Conservation (phyloP, 768 basidiomycete genomes). For the Tricholomella constricta region DNA sequence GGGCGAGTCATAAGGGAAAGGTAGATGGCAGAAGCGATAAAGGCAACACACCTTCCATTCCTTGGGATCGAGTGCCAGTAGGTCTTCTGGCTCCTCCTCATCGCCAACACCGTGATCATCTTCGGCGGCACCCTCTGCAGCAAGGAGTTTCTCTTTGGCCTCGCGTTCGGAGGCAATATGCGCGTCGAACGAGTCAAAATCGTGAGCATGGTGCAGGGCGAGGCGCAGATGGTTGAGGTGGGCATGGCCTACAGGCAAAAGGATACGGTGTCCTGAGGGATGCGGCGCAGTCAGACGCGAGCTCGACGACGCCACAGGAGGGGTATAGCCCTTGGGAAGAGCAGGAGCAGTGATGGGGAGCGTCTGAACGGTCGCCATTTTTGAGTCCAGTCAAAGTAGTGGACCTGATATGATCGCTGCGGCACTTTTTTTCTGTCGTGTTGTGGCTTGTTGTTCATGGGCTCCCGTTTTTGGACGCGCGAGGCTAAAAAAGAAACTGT, state of each 20-base stretch:
- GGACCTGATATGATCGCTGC: background rate
- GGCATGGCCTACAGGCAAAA: constrained; percentile 87
- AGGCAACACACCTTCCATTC: constrained; percentile 83
- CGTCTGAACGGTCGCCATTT: constrained; percentile 29
- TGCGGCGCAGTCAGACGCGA: constrained; percentile 35
- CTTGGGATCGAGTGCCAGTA: constrained; percentile 86
- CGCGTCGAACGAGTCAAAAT: constrained; percentile 84
- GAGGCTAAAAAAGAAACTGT: background rate
- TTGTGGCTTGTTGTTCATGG: background rate
- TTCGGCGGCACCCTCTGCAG: constrained; percentile 57
- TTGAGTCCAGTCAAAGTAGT: background rate
- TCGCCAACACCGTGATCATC: constrained; percentile 93
- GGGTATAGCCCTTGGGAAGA: constrained; percentile 46
- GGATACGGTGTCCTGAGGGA: constrained; percentile 41
- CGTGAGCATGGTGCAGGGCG: constrained; percentile 68
- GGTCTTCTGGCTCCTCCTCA: constrained; percentile 75
- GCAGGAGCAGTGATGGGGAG: constrained; percentile 31
- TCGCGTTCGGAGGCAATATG: constrained; percentile 45
- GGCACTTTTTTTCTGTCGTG: background rate
- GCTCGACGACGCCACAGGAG: constrained; percentile 37
- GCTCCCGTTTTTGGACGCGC: background rate
- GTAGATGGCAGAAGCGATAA: background rate
- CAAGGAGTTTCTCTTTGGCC: constrained; percentile 44
- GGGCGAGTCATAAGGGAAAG: background rate
- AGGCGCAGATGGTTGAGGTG: constrained; percentile 84